phyloP scores from a whole-genome alignment of 768 basidiomycete genomes.

The Phylloporus sp. region DNA sequence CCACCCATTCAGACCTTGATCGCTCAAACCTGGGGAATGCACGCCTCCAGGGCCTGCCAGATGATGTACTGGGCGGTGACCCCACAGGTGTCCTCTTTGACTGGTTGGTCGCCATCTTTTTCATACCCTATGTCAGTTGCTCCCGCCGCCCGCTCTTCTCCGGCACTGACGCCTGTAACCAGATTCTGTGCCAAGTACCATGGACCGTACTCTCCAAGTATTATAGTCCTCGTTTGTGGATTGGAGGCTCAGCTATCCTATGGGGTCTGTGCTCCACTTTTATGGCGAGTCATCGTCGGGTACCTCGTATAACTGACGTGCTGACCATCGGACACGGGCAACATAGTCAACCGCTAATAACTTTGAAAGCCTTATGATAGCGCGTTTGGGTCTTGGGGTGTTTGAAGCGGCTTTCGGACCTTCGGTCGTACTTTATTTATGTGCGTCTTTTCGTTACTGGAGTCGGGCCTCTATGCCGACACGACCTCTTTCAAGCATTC shows the following conservation, averaged over 20 bases:
- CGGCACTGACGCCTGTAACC: constrained; percentile 3
- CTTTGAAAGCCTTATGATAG: constrained; percentile 28
- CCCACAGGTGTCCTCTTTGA: constrained; percentile 67
- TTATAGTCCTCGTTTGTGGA: constrained; percentile 64
- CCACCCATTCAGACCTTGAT: constrained; percentile 47
- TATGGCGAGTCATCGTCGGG: constrained; percentile 43
- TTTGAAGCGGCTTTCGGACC: constrained; percentile 36
- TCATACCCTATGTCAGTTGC: constrained; percentile 66
- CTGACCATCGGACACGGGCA: not conserved
- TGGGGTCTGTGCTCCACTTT: constrained; percentile 73
- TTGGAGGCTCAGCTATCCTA: constrained; percentile 62
- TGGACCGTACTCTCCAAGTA: constrained; percentile 65
- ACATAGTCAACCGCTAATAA: constrained; percentile 23
- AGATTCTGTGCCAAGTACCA: constrained; percentile 73
- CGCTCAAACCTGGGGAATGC: constrained; percentile 80
- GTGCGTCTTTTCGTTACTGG: constrained; percentile 9
- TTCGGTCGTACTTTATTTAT: constrained; percentile 31
- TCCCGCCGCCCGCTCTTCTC: not conserved
- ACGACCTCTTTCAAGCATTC: constrained; percentile 32
- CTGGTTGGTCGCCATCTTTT: constrained; percentile 76
- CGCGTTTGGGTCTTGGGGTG: constrained; percentile 30
- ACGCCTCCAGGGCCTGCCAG: constrained; percentile 63
- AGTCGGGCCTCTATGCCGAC: constrained; percentile 14
- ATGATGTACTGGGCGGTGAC: constrained; percentile 65
- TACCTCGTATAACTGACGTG: not conserved